A percentile compares a stretch with the other conserved stretches of the same genome.
Evolutionary conservation across 2,329 filamentous ascomycete genomes (phyloP).

Genomic region (Geosmithia flava): DNA sequence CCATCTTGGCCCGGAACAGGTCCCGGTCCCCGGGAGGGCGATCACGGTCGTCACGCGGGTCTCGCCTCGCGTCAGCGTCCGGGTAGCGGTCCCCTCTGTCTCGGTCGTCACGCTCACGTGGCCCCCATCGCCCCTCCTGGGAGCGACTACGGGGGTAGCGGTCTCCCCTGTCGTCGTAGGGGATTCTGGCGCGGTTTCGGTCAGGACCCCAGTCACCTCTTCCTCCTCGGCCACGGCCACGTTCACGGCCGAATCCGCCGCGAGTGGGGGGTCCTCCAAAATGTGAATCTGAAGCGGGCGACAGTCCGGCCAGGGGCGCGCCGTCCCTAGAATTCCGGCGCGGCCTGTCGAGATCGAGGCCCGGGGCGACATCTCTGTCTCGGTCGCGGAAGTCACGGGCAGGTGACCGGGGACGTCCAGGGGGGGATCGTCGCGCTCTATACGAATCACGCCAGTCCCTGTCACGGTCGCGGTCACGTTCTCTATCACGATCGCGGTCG

Average conservation of each 20-base stretch:
- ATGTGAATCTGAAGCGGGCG: slow-evolving; percentile 55
- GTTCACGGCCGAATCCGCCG: slow-evolving; percentile 31
- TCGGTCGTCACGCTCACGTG: slow-evolving; percentile 42
- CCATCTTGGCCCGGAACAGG: slow-evolving; percentile 34
- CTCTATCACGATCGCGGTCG: slow-evolving; percentile 39
- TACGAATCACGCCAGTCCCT: slow-evolving; percentile 27
- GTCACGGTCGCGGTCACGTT: slow-evolving; percentile 26
- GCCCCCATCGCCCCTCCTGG: slow-evolving; percentile 50
- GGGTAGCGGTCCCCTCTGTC: slow-evolving; percentile 30
- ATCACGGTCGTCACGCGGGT: slow-evolving; percentile 35
- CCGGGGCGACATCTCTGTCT: slow-evolving; percentile 43
- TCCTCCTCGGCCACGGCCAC: slow-evolving; percentile 37
- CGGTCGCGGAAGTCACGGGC: slow-evolving; percentile 53
- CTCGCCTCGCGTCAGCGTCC: slow-evolving; percentile 26
- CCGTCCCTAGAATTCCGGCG: slow-evolving; percentile 61
- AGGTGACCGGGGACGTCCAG: slow-evolving; percentile 50
- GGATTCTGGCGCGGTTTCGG: slow-evolving; percentile 42
- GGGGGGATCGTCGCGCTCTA: slow-evolving; percentile 42
- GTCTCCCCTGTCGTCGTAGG: slow-evolving; percentile 48
- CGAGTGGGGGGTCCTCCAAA: slow-evolving; percentile 41
- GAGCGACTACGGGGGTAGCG: slow-evolving; percentile 55
- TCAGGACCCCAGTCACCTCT: slow-evolving; percentile 26
- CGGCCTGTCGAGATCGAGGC: slow-evolving; percentile 54
- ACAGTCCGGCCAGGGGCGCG: slow-evolving; percentile 53
- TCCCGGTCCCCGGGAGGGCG: slow-evolving; percentile 29